Percentiles rank a stretch among this genome's conserved stretches.
These are phyloP conservation scores for Haplographium delicatum DNA, from an alignment of 495 filamentous ascomycete species.

Conservation along the genomic window DNA sequence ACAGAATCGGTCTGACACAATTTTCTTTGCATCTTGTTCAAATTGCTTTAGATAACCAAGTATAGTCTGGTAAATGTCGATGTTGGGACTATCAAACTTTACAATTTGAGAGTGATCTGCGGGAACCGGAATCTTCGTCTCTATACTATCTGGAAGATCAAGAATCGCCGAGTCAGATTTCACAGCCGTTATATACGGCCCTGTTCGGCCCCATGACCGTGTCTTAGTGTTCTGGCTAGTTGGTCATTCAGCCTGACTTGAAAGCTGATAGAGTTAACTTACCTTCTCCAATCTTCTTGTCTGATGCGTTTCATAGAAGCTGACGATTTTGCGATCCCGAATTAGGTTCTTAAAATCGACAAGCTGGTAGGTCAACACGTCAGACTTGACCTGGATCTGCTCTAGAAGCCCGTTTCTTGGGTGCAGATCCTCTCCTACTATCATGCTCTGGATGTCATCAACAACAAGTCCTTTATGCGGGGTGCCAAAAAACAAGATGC, in stretches of 20 bases:
- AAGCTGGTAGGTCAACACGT: conserved; percentile 18
- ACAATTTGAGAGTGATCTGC: conserved; percentile 26
- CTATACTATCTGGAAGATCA: conserved; percentile 17
- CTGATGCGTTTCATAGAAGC: conserved; percentile 31
- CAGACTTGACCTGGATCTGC: conserved; percentile 19
- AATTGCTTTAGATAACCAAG: too few species aligned
- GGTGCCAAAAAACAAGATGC: conserved; percentile 31
- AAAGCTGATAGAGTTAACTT: neutral
- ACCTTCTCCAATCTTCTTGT: conserved; percentile 25
- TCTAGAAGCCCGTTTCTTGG: conserved; percentile 7
- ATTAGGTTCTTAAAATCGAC: conserved; percentile 28
- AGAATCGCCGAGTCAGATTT: conserved; percentile 22
- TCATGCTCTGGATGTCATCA: conserved; percentile 30
- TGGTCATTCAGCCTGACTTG: neutral
- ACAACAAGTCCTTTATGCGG: conserved; percentile 31
- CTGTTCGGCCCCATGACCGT: conserved; percentile 16
- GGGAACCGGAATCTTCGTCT: conserved; percentile 18
- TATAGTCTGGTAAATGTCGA: too few species aligned
- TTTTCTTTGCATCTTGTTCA: too few species aligned
- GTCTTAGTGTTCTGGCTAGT: too few species aligned
- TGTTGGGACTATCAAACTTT: too few species aligned
- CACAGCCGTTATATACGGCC: conserved; percentile 3
- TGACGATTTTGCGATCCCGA: conserved; percentile 28
- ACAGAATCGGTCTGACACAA: too few species aligned
- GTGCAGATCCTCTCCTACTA: conserved; percentile 17